Evolutionary conservation across 805 yeast genomes (phyloP).

Genomic region (Yarrowia divulgata): DNA sequence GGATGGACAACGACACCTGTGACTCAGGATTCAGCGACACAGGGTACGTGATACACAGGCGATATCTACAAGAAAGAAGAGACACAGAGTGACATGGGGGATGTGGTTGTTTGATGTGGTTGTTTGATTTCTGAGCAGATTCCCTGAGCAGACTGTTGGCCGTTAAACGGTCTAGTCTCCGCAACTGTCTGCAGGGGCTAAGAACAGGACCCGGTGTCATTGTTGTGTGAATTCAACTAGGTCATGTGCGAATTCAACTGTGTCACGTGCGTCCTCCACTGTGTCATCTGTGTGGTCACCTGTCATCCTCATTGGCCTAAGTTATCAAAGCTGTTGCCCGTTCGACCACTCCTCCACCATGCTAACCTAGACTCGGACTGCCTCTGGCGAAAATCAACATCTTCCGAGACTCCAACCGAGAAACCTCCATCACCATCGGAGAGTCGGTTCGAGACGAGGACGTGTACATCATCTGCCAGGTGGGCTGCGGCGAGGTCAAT

Average conservation of each 20-base stretch:
- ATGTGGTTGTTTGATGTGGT: too few relatives aligned
- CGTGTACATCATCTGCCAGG: conserved; percentile 59
- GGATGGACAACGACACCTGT: background rate
- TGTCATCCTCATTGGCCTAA: too few relatives aligned
- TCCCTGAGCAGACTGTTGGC: too few relatives aligned
- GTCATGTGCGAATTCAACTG: too few relatives aligned
- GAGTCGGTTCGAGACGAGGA: conserved; percentile 95
- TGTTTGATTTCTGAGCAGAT: too few relatives aligned
- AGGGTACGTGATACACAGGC: background rate
- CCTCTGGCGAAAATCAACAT: conserved; percentile 76
- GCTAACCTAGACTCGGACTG: conserved; percentile 58
- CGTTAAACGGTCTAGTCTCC: too few relatives aligned
- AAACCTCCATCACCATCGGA: conserved; percentile 85
- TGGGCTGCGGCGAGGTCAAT: conserved; percentile 85
- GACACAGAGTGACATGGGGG: background rate
- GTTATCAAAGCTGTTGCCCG: too few relatives aligned
- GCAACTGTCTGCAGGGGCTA: too few relatives aligned
- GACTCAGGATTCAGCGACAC: background rate
- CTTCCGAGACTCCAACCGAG: conserved; percentile 82
- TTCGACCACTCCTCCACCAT: background rate
- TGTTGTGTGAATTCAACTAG: too few relatives aligned
- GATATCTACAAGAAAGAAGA: background rate
- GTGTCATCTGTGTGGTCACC: too few relatives aligned
- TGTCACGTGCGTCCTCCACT: too few relatives aligned
- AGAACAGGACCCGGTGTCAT: too few relatives aligned